These are phyloP conservation scores for Phialocephala subalpina DNA, from an alignment of 2,329 filamentous ascomycete species.

Conservation along the genomic window DNA sequence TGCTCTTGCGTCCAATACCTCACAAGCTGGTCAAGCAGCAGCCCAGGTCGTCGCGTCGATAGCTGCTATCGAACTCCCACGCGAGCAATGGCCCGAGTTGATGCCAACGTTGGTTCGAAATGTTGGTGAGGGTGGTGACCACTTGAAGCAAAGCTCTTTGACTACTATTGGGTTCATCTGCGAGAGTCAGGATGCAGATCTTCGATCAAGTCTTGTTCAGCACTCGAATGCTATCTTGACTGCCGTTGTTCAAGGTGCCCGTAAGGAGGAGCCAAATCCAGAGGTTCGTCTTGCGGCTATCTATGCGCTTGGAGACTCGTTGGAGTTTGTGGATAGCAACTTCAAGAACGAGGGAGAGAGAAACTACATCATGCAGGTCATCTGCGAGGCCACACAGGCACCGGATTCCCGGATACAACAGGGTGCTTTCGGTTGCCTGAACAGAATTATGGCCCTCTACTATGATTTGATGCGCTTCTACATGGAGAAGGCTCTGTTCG, in stretches of 20 bases:
- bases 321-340: conserved; percentile 97
- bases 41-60: conserved; percentile 97
- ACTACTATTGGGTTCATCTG: conserved; percentile 99
- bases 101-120: conserved; percentile 91
- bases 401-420: conserved; percentile 91
- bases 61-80: conserved; percentile 91
- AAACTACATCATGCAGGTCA: conserved; percentile 99
- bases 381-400: conserved; percentile 98
- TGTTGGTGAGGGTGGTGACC: conserved; percentile 84
- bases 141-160: conserved; percentile 93
- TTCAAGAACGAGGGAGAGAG: conserved; percentile 99
- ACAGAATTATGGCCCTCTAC: conserved; percentile 98
- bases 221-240: conserved; percentile 99
- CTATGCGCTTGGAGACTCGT: conserved; percentile 91
- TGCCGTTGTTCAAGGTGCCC: conserved; percentile 94
- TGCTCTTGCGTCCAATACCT: conserved; percentile 81
- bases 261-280: conserved; percentile 91
- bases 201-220: conserved; percentile 79
- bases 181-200: conserved; percentile 89
- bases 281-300: conserved; percentile 95
- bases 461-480: conserved; percentile 99
- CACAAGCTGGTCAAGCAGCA: conserved; percentile 85
- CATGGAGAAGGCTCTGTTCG: conserved; percentile 99
- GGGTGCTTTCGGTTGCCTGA: conserved; percentile 94
- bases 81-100: conserved; percentile 91